A percentile compares a stretch with the other conserved stretches of the same genome.
phyloP scores from a whole-genome alignment of 2,329 filamentous ascomycete species.

The Epichloe gansuensis region DNA sequence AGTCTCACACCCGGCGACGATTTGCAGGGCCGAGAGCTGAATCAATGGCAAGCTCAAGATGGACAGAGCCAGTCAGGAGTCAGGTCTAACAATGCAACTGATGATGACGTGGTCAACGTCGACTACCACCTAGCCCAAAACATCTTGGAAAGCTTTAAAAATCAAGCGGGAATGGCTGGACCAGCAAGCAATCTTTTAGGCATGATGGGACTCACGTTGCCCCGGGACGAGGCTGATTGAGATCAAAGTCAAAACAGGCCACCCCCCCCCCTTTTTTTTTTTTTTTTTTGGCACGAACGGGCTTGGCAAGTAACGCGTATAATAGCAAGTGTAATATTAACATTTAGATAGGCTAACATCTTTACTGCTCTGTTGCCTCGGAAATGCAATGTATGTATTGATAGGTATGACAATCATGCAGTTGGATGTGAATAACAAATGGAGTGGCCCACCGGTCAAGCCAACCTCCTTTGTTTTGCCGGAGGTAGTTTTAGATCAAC shows the following conservation, averaged over 20 bases:
- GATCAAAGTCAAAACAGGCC: not conserved
- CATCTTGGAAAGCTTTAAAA: conserved; percentile 82
- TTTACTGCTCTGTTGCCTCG: not conserved
- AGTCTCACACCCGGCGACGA: conserved; percentile 31
- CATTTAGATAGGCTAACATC: no score
- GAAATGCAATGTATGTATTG: not conserved
- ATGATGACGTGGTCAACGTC: conserved; percentile 53
- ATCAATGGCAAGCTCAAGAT: not conserved
- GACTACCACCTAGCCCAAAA: conserved; percentile 86
- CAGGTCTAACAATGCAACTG: conserved; percentile 32
- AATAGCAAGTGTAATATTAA: no score
- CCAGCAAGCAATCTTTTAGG: conserved; percentile 79
- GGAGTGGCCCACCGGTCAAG: not conserved
- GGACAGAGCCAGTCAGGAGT: conserved; percentile 7
- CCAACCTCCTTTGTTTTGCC: conserved; percentile 29
- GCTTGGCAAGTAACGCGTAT: no score
- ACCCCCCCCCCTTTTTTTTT: not conserved
- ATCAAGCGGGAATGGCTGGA: conserved; percentile 72
- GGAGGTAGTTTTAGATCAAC: conserved; percentile 29
- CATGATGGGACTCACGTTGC: conserved; percentile 72
- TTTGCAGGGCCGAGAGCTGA: conserved; percentile 9
- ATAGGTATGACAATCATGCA: not conserved
- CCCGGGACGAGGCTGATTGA: conserved; percentile 57
- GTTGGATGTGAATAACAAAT: not conserved
- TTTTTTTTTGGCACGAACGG: not conserved